A percentile compares a stretch with the other conserved stretches of the same genome.
Conservation (phyloP, 2,329 filamentous ascomycete genomes). For the Trichophyton verrucosum region DNA sequence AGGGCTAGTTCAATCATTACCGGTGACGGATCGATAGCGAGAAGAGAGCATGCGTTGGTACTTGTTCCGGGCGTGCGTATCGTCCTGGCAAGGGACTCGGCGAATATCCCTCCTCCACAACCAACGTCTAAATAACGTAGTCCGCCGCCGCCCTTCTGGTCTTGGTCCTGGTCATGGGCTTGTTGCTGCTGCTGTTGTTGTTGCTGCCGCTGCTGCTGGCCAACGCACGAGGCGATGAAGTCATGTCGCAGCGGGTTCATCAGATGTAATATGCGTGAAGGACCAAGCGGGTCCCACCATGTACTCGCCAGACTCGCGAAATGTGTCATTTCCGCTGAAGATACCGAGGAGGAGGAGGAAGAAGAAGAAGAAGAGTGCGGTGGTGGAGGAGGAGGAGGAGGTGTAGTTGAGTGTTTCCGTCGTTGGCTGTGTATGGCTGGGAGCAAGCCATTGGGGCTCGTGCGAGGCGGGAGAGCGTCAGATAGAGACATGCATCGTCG, state of each 20-base stretch:
- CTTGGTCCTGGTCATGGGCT: too few relatives aligned
- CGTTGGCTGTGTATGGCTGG: not conserved
- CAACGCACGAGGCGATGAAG: conserved; percentile 67
- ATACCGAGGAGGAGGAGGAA: conserved; percentile 54
- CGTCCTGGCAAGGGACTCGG: conserved; percentile 48
- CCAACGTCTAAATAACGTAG: conserved; percentile 79
- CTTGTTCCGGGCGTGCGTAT: conserved; percentile 7
- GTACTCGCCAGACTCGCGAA: conserved; percentile 85
- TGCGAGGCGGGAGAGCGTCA: not conserved
- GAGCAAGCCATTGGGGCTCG: not conserved
- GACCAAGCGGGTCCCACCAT: conserved; percentile 95
- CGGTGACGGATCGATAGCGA: conserved; percentile 35
- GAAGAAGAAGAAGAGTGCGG: not conserved
- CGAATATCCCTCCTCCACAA: conserved; percentile 93
- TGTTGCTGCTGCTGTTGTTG: not conserved
- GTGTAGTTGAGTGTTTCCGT: conserved; percentile 11
- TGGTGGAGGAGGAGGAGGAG: not conserved
- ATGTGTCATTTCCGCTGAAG: conserved; percentile 78
- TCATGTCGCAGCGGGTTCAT: conserved; percentile 97
- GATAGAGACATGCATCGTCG: not conserved
- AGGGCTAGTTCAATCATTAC: conserved; percentile 50
- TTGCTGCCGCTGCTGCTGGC: conserved; percentile 26
- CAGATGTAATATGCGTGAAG: conserved; percentile 81
- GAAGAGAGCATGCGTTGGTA: conserved; percentile 26
- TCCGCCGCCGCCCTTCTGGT: conserved; percentile 18